phyloP scores from a whole-genome alignment of 208 protist species.

The Acanthamoeba sp. region DNA sequence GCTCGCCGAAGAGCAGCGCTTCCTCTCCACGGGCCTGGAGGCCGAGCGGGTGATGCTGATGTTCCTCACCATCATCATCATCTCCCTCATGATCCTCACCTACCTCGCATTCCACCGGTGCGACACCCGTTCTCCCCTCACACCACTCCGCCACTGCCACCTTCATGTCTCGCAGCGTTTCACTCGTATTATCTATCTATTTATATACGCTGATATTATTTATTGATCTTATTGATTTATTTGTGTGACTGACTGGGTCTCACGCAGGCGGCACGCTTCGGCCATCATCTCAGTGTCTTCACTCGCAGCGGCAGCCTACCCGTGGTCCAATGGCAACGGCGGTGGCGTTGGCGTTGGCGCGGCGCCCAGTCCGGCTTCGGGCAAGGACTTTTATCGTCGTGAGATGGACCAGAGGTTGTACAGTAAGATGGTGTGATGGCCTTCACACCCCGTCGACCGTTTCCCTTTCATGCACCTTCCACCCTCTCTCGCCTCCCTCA shows the following conservation, averaged over 20 bases:
- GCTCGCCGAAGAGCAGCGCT: constrained; percentile 2
- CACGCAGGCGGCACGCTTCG: background rate
- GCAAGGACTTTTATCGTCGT: constrained; percentile 45
- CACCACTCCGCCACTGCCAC: background rate
- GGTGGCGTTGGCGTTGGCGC: background rate
- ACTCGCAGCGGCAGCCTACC: background rate
- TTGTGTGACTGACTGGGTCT: background rate
- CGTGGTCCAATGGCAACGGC: background rate
- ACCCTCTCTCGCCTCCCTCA: background rate
- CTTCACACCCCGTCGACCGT: too few relatives aligned
- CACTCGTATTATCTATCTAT: too few relatives aligned
- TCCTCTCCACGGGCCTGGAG: constrained; percentile 35
- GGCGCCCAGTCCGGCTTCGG: background rate
- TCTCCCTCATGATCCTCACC: constrained; percentile 17
- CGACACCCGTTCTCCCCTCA: background rate
- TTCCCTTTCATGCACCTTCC: background rate
- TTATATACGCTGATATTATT: too few relatives aligned
- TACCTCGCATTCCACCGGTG: constrained; percentile 28
- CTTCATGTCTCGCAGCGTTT: too few relatives aligned
- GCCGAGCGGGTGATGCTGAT: constrained; percentile 43
- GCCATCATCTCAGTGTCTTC: constrained; percentile 41
- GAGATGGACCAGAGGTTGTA: constrained; percentile 51
- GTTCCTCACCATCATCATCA: constrained; percentile 25
- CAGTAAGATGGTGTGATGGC: constrained; percentile 32
- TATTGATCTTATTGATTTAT: too few relatives aligned